Conservation (phyloP, 1,284 basidiomycete genomes). For the Ceratobasidium sp. region DNA sequence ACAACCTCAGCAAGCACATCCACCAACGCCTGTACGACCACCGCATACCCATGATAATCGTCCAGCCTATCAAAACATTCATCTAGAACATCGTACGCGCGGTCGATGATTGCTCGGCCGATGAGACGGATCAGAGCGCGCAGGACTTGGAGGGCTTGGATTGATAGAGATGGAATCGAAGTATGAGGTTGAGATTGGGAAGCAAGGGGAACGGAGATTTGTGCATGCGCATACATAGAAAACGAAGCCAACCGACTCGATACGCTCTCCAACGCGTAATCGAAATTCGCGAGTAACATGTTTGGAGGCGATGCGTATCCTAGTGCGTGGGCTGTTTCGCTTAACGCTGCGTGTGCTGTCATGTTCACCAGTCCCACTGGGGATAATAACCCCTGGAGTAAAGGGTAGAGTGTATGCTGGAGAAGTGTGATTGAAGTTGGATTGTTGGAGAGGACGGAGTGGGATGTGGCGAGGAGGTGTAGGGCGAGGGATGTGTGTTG, state of each 20-base stretch:
- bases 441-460: neutral
- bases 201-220: slow-evolving; percentile 57
- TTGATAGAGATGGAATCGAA: slow-evolving; percentile 45
- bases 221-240: slow-evolving; percentile 70
- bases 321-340: slow-evolving; percentile 74
- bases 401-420: slow-evolving; percentile 82
- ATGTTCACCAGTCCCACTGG: slow-evolving; percentile 73
- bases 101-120: slow-evolving; percentile 84
- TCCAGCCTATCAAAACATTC: slow-evolving; percentile 95
- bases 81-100: slow-evolving; percentile 91
- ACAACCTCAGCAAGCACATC: slow-evolving; percentile 85
- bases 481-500: slow-evolving; percentile 74
- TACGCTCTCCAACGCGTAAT: slow-evolving; percentile 86
- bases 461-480: slow-evolving; percentile 74
- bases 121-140: slow-evolving; percentile 85
- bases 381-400: slow-evolving; percentile 85
- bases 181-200: neutral
- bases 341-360: slow-evolving; percentile 77
- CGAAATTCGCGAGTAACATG: slow-evolving; percentile 90
- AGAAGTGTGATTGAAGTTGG: slow-evolving; percentile 73
- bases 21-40: slow-evolving; percentile 85
- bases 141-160: slow-evolving; percentile 83
- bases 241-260: slow-evolving; percentile 73
- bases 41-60: slow-evolving; percentile 90
- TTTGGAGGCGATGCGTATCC: slow-evolving; percentile 88